These are phyloP conservation scores for Mycosphaerella arachidis DNA, from an alignment of 2,329 filamentous ascomycete genomes.

Conservation along the genomic window DNA sequence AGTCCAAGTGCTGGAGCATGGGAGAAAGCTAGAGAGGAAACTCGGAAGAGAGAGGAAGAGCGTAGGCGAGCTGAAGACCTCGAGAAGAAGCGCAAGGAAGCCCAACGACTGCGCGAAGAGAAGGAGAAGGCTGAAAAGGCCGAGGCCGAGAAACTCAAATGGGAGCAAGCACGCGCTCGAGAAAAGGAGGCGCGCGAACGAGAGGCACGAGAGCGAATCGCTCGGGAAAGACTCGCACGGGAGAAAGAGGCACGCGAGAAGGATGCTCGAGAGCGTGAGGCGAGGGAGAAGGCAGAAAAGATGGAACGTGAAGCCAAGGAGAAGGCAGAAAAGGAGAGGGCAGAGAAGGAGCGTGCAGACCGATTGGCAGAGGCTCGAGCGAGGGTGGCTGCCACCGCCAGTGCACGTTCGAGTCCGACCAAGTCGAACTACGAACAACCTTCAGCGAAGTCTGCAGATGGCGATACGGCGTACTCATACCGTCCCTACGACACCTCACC, in stretches of 20 bases:
- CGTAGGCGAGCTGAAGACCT: conserved; percentile 55
- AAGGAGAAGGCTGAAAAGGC: conserved; percentile 43
- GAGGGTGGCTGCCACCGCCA: conserved; percentile 23
- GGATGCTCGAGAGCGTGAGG: conserved; percentile 36
- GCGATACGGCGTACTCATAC: conserved; percentile 52
- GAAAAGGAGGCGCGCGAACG: conserved; percentile 47
- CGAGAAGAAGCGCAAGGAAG: conserved; percentile 55
- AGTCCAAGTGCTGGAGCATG: conserved; percentile 40
- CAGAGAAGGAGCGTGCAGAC: conserved; percentile 18
- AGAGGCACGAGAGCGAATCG: conserved; percentile 45
- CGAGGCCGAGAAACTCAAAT: conserved; percentile 48
- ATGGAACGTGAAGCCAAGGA: conserved; percentile 34
- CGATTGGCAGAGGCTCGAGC: conserved; percentile 17
- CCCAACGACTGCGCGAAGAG: conserved; percentile 48
- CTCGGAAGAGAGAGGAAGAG: conserved; percentile 59
- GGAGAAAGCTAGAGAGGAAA: conserved; percentile 68
- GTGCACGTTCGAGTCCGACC: conserved; percentile 22
- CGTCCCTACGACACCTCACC: conserved; percentile 30
- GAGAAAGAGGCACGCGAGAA: conserved; percentile 40
- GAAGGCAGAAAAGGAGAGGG: conserved; percentile 22
- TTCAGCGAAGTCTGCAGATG: conserved; percentile 56
- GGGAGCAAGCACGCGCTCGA: conserved; percentile 47
- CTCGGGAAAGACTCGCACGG: conserved; percentile 32
- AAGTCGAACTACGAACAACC: conserved; percentile 40
- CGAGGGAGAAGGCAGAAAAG: conserved; percentile 37